Percentiles rank a stretch among this genome's conserved stretches.
phyloP scores from a whole-genome alignment of 768 basidiomycete species.

The Sutorius australiensis region DNA sequence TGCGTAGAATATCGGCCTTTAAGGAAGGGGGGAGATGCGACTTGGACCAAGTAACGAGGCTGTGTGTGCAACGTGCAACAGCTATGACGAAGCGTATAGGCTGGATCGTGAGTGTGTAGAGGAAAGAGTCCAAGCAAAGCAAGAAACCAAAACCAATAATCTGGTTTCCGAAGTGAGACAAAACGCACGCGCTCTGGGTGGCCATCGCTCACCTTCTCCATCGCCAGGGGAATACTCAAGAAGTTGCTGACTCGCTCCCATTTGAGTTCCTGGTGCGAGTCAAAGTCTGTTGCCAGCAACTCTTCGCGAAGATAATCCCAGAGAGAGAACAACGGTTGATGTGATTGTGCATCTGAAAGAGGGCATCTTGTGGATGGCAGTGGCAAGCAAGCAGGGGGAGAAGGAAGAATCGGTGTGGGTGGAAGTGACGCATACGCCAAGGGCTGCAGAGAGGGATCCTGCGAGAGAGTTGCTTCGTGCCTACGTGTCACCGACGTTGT shows the following conservation, averaged over 20 bases:
- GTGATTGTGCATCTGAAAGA: conserved; percentile 16
- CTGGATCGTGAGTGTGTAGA: conserved; percentile 96
- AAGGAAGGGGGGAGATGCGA: conserved; percentile 76
- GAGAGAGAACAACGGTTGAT: conserved; percentile 63
- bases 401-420: conserved; percentile 61
- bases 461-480: conserved; percentile 6
- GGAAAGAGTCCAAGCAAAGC: conserved; percentile 93
- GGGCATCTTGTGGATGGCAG: conserved; percentile 16
- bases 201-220: conserved; percentile 74
- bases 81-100: conserved; percentile 84
- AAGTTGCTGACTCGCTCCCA: conserved; percentile 98
- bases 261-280: conserved; percentile 89
- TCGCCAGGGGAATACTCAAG: conserved; percentile 83
- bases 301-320: conserved; percentile 94
- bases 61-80: conserved; percentile 48
- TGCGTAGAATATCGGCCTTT: conserved; percentile 88
- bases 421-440: conserved; percentile 71
- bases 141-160: conserved; percentile 90
- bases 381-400: conserved; percentile 33
- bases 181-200: background rate
- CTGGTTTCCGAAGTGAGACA: conserved; percentile 37
- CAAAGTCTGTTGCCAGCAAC: conserved; percentile 87
- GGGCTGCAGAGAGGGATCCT: conserved; percentile 28
- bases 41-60: conserved; percentile 46
- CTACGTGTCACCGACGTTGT: conserved; percentile 11